Conservation (phyloP, 2,329 filamentous ascomycete genomes). For the Alternaria postmessia region DNA sequence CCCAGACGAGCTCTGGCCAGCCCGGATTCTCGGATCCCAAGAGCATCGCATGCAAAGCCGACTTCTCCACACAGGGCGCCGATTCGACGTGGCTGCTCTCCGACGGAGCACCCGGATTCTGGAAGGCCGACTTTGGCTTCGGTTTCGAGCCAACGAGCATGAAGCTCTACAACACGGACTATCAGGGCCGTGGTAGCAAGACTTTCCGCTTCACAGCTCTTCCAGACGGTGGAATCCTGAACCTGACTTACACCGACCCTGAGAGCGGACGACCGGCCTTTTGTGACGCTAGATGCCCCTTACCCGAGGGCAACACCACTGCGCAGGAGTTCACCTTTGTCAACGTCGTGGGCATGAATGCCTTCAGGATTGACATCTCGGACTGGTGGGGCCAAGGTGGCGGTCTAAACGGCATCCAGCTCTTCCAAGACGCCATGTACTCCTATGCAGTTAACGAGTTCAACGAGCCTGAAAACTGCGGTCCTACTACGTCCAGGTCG, state of each 20-base stretch:
- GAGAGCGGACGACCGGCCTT: constrained; percentile 67
- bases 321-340: constrained; percentile 95
- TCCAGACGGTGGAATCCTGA: constrained; percentile 92
- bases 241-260: constrained; percentile 88
- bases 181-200: constrained; percentile 84
- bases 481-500: constrained; percentile 63
- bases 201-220: constrained; percentile 86
- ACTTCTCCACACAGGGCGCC: constrained; percentile 66
- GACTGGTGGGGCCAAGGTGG: constrained; percentile 87
- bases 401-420: constrained; percentile 83
- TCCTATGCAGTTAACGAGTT: constrained; percentile 85
- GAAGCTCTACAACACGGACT: constrained; percentile 85
- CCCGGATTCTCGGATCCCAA: constrained; percentile 76
- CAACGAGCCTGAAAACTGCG: constrained; percentile 85
- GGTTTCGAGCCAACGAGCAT: constrained; percentile 87
- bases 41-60: constrained; percentile 83
- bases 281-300: constrained; percentile 85
- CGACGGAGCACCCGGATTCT: constrained; percentile 79
- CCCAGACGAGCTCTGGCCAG: constrained; percentile 67
- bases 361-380: constrained; percentile 83
- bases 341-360: constrained; percentile 89
- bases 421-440: constrained; percentile 86
- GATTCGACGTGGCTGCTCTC: constrained; percentile 84
- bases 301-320: constrained; percentile 71
- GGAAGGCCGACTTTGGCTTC: constrained; percentile 83